Conservation (phyloP, 2,329 filamentous ascomycete genomes). For the Fusarium oligoseptatum region DNA sequence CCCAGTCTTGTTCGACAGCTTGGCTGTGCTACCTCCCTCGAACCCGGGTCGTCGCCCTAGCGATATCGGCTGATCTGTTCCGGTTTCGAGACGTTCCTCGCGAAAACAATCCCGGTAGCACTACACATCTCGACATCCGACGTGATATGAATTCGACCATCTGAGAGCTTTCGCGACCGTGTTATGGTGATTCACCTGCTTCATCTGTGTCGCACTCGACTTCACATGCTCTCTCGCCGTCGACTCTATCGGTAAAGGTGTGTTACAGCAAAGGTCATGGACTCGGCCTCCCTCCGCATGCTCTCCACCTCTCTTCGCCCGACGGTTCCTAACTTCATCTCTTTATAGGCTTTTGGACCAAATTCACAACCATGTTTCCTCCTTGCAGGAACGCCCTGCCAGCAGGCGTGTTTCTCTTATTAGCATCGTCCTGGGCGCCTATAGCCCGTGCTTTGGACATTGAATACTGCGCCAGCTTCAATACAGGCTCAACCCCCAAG, state of each 20-base stretch:
- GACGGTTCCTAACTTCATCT: slow-evolving; percentile 22
- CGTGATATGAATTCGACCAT: slow-evolving; percentile 44
- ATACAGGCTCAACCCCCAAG: slow-evolving; percentile 50
- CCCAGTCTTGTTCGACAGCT: slow-evolving; percentile 20
- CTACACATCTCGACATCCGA: slow-evolving; percentile 22
- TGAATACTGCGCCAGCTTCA: slow-evolving; percentile 54
- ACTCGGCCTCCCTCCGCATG: neutral
- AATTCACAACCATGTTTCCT: slow-evolving; percentile 40
- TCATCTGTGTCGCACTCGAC: slow-evolving; percentile 39
- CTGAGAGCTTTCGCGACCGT: slow-evolving; percentile 36
- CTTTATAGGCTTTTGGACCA: slow-evolving; percentile 27
- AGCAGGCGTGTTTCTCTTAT: slow-evolving; percentile 42
- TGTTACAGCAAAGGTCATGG: slow-evolving; percentile 17
- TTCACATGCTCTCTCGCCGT: slow-evolving; percentile 28
- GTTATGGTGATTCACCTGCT: slow-evolving; percentile 44
- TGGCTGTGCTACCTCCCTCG: slow-evolving; percentile 41
- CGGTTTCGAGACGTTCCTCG: slow-evolving; percentile 25
- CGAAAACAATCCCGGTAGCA: slow-evolving; percentile 30
- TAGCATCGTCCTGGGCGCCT: slow-evolving; percentile 42
- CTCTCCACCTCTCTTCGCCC: slow-evolving; percentile 1
- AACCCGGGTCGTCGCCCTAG: slow-evolving; percentile 33
- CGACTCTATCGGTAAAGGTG: slow-evolving; percentile 41
- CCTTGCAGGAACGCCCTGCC: slow-evolving; percentile 33
- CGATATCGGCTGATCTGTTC: slow-evolving; percentile 33
- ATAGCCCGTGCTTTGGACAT: slow-evolving; percentile 46